These are phyloP conservation scores for Ophiostoma novo-ulmi DNA, from an alignment of 2,329 filamentous ascomycete genomes.

Conservation along the genomic window DNA sequence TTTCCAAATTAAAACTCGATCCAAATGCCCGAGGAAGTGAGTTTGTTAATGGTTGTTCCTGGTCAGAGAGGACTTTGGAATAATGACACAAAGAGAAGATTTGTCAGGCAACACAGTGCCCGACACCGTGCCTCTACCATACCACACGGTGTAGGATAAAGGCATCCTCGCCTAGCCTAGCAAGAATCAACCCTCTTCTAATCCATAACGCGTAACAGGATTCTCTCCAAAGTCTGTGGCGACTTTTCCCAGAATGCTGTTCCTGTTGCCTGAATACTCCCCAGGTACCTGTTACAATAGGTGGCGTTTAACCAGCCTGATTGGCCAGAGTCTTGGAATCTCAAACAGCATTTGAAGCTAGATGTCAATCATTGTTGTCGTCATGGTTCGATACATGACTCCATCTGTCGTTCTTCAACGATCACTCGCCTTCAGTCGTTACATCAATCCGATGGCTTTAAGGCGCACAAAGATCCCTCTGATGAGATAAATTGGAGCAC, in stretches of 20 bases:
- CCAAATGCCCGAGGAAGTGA: neutral
- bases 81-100: no score
- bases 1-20: neutral
- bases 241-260: neutral
- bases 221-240: neutral
- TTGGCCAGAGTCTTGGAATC: neutral
- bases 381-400: neutral
- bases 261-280: neutral
- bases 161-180: no score
- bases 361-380: neutral
- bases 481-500: no score
- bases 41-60: neutral
- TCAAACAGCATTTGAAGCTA: neutral
- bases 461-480: no score
- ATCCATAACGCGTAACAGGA: neutral
- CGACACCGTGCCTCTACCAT: no score
- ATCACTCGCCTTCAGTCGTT: no score
- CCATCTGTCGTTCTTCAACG: neutral
- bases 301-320: neutral
- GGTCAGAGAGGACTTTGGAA: neutral
- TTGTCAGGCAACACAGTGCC: no score
- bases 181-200: no score
- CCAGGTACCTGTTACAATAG: no score
- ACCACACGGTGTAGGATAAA: no score
- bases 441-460: no score